Conservation (phyloP, 1,284 basidiomycete species). For the Pseudozyma hubeiensis region DNA sequence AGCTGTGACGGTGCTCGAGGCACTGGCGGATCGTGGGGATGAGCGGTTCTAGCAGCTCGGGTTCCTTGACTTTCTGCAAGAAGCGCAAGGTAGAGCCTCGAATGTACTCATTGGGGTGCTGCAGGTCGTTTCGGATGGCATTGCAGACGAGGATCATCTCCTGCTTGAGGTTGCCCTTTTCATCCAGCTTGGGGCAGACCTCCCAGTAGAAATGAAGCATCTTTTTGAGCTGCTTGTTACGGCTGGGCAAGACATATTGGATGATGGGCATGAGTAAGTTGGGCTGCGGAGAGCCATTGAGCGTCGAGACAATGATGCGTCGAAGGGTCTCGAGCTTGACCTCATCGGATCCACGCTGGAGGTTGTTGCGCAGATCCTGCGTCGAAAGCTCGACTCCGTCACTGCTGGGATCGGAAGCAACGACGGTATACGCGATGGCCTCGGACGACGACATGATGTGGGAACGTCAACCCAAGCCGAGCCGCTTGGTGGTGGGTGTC, state of each 20-base stretch:
- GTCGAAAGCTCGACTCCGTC: conserved; percentile 56
- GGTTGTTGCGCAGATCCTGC: conserved; percentile 81
- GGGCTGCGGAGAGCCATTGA: conserved; percentile 93
- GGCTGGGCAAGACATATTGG: conserved; percentile 94
- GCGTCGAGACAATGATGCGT: conserved; percentile 92
- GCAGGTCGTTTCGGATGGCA: conserved; percentile 97
- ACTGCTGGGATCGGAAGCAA: conserved; percentile 51
- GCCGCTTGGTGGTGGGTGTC: not conserved
- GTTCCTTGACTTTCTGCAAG: conserved; percentile 93
- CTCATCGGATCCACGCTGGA: conserved; percentile 97
- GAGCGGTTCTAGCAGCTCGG: conserved; percentile 94
- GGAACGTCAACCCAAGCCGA: not conserved
- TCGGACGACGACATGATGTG: conserved; percentile 45
- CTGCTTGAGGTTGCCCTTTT: conserved; percentile 96
- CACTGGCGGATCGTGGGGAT: conserved; percentile 92
- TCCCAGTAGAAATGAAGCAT: conserved; percentile 98
- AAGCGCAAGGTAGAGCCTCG: conserved; percentile 96
- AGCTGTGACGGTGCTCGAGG: conserved; percentile 97
- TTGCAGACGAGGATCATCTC: conserved; percentile 99
- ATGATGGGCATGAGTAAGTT: conserved; percentile 96
- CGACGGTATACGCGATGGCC: conserved; percentile 53
- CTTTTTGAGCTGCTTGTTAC: conserved; percentile 98
- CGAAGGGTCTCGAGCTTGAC: conserved; percentile 96
- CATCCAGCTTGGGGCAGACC: conserved; percentile 97
- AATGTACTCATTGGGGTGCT: conserved; percentile 99